phyloP scores from a whole-genome alignment of 306 rosid species.

The Acacia acuminata region DNA sequence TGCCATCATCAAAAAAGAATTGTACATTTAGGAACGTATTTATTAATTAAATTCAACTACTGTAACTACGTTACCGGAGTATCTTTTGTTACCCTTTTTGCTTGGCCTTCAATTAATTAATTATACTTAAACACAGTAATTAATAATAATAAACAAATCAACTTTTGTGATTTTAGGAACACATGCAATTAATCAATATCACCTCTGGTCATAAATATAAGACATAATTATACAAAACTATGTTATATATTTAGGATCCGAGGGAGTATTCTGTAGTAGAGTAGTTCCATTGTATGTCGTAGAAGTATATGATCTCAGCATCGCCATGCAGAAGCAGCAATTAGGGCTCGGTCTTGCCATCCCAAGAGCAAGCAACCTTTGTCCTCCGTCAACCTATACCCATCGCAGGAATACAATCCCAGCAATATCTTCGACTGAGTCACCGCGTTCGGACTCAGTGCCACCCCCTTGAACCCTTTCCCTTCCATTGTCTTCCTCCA shows the following conservation, averaged over 20 bases:
- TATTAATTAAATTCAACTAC: too few species aligned
- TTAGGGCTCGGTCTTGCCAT: slow-evolving; percentile 78
- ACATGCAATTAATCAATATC: background rate
- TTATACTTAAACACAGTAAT: background rate
- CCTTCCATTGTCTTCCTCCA: slow-evolving; percentile 94
- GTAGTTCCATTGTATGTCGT: background rate
- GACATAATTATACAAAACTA: too few species aligned
- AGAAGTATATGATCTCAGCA: slow-evolving; percentile 35
- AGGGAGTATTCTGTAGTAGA: background rate
- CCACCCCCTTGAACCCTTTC: slow-evolving; percentile 75
- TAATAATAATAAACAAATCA: background rate
- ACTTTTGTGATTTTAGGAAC: background rate
- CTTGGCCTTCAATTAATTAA: too few species aligned
- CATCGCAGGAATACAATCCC: slow-evolving; percentile 82
- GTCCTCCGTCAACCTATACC: slow-evolving; percentile 80
- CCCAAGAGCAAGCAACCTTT: slow-evolving; percentile 86
- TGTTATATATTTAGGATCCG: too few species aligned
- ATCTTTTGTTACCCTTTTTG: background rate
- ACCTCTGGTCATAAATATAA: too few species aligned
- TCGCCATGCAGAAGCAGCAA: slow-evolving; percentile 96
- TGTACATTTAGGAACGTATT: background rate
- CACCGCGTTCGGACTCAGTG: slow-evolving; percentile 82
- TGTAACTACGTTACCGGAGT: too few species aligned
- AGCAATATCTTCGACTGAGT: slow-evolving; percentile 84
- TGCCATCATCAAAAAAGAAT: background rate